These are phyloP conservation scores for Hordeum vulgare DNA, from an alignment of 176 grass and related monocot species.

Conservation along the genomic window DNA sequence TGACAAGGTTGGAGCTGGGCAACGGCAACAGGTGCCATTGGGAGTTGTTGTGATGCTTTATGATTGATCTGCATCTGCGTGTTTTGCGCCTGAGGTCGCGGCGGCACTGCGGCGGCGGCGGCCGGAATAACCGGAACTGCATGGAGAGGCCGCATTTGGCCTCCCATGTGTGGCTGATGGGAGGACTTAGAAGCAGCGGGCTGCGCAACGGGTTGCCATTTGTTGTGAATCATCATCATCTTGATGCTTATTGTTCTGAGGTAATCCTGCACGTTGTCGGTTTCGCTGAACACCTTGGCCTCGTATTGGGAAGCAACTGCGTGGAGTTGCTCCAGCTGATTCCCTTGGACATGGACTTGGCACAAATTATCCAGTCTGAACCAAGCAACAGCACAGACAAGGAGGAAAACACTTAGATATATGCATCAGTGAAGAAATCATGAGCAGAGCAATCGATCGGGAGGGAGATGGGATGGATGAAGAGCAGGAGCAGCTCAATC, in stretches of 20 bases:
- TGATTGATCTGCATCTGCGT: neutral
- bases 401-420: neutral
- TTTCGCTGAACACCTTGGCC: neutral
- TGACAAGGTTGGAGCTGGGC: too few relatives aligned
- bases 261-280: neutral
- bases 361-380: neutral
- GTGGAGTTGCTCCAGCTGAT: neutral
- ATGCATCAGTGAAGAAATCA: neutral
- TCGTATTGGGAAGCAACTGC: neutral
- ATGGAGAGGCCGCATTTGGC: neutral
- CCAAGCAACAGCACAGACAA: too few relatives aligned
- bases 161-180: neutral
- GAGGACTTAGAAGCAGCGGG: neutral
- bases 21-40: neutral
- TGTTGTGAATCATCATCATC: neutral
- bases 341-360: too few relatives aligned
- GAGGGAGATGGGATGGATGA: neutral
- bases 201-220: neutral
- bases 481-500: too few relatives aligned
- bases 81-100: neutral
- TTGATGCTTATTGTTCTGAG: neutral
- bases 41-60: neutral
- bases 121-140: neutral
- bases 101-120: neutral
- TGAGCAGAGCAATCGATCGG: neutral